A percentile compares a stretch with the other conserved stretches of the same genome.
phyloP scores from a whole-genome alignment of 1,284 basidiomycete genomes.

The Lignosus rhinocerotis region DNA sequence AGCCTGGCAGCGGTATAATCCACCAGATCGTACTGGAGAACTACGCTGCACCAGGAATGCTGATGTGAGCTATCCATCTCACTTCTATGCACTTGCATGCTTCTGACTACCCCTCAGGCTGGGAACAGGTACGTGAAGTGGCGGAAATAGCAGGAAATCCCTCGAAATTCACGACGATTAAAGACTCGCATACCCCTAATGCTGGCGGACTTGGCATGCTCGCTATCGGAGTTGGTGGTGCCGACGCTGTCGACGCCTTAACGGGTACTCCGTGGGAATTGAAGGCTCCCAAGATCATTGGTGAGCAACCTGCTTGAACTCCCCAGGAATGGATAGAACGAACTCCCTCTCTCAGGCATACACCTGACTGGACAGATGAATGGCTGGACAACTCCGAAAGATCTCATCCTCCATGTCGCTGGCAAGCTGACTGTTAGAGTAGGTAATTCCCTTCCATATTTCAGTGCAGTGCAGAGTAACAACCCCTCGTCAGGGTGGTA shows the following conservation, averaged over 20 bases:
- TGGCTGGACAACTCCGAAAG: conserved; percentile 96
- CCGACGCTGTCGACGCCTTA: conserved; percentile 98
- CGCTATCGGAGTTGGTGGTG: conserved; percentile 98
- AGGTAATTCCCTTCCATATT: conserved; percentile 29
- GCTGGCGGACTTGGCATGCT: conserved; percentile 98
- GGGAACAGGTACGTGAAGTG: conserved; percentile 64
- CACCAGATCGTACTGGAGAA: conserved; percentile 99
- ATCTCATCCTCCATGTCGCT: conserved; percentile 92
- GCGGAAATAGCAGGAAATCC: conserved; percentile 8
- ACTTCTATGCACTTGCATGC: neutral
- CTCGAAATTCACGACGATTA: conserved; percentile 23
- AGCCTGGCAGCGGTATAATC: conserved; percentile 93
- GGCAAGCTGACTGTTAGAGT: conserved; percentile 94
- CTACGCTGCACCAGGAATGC: conserved; percentile 88
- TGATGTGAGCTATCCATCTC: conserved; percentile 56
- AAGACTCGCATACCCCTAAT: conserved; percentile 98
- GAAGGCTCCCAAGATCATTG: conserved; percentile 89
- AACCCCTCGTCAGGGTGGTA: conserved; percentile 71
- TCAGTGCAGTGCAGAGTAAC: neutral
- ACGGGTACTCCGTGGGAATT: conserved; percentile 98
- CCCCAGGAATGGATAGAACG: neutral
- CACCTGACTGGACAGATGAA: conserved; percentile 87
- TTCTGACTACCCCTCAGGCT: conserved; percentile 46
- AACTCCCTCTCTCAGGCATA: conserved; percentile 50
- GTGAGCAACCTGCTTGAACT: conserved; percentile 40